Conservation (phyloP, 352 stramenopile genomes). For the Pythium aristosporum region DNA sequence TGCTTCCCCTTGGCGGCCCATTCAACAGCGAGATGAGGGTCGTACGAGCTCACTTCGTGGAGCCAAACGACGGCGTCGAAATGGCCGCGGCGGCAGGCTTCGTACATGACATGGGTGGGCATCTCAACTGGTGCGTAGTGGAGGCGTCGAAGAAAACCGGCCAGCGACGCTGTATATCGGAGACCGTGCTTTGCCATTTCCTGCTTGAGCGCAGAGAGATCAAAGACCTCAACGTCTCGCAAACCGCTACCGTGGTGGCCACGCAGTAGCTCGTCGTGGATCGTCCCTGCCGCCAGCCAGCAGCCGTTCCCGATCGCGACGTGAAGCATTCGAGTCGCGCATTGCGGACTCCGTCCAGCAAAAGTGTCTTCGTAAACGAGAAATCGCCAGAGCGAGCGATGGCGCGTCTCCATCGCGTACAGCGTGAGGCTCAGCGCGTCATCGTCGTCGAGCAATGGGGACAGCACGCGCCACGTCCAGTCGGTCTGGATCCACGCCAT, state of each 20-base stretch:
- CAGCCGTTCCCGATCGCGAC: constrained; percentile 11
- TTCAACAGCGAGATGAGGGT: constrained; percentile 14
- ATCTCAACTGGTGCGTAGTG: constrained; percentile 4
- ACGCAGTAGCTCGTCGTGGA: constrained; percentile 9
- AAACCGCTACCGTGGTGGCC: not conserved
- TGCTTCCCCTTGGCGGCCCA: constrained; percentile 6
- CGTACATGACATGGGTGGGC: constrained; percentile 13
- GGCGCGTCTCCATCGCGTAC: constrained; percentile 11
- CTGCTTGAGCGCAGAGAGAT: not conserved
- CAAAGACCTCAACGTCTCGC: not conserved
- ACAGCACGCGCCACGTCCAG: constrained; percentile 19
- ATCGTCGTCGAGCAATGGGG: constrained; percentile 14
- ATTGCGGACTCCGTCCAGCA: not conserved
- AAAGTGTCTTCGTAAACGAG: constrained; percentile 9
- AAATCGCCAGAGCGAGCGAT: constrained; percentile 17
- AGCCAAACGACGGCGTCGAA: constrained; percentile 16
- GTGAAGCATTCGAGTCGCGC: constrained; percentile 4
- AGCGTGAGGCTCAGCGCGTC: constrained; percentile 4
- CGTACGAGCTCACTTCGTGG: constrained; percentile 10
- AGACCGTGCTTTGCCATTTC: not conserved
- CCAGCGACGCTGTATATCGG: not conserved
- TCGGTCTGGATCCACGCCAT: constrained; percentile 16
- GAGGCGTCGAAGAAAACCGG: constrained; percentile 3
- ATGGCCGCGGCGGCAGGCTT: constrained; percentile 8
- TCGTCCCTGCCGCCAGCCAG: constrained; percentile 9